phyloP scores from a whole-genome alignment of 108 stramenopile genomes.

The Cyclotella choctawhatcheeana region DNA sequence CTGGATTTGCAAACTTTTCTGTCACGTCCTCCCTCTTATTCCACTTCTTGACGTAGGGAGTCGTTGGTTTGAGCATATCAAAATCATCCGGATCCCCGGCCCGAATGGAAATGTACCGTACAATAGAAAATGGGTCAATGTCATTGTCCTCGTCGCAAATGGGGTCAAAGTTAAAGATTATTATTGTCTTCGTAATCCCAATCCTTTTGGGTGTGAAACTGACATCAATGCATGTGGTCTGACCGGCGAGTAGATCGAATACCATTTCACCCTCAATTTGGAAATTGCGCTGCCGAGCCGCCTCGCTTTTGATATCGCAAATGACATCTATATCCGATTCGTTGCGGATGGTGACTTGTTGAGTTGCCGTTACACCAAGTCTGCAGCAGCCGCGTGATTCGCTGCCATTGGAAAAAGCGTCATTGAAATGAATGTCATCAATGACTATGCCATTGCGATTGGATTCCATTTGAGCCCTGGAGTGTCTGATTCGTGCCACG shows the following conservation, averaged over 20 bases:
- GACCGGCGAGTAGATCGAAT: not conserved
- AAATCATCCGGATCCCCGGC: slow-evolving; percentile 47
- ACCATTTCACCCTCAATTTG: slow-evolving; percentile 1
- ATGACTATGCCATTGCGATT: slow-evolving; percentile 32
- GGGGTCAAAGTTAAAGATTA: slow-evolving; percentile 22
- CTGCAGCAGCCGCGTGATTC: too few species aligned
- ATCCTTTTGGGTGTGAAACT: slow-evolving; percentile 4
- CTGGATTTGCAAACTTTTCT: slow-evolving; percentile 31
- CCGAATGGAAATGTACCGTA: slow-evolving; percentile 29
- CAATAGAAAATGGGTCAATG: slow-evolving; percentile 23
- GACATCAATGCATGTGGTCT: not conserved
- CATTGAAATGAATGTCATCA: slow-evolving; percentile 12
- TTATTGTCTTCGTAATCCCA: slow-evolving; percentile 20
- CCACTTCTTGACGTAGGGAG: slow-evolving; percentile 39
- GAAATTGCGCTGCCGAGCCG: slow-evolving; percentile 20
- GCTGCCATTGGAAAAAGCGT: too few species aligned
- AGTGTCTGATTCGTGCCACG: slow-evolving; percentile 20
- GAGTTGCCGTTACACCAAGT: not conserved
- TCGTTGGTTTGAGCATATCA: slow-evolving; percentile 39
- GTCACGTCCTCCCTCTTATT: not conserved
- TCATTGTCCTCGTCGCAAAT: slow-evolving; percentile 18
- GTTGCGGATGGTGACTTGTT: slow-evolving; percentile 12
- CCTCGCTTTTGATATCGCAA: slow-evolving; percentile 6
- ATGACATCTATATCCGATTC: slow-evolving; percentile 18
- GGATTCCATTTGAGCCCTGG: slow-evolving; percentile 22